Evolutionary conservation across 2,329 filamentous ascomycete genomes (phyloP), one percentile per base, ranked within the genome.

Genomic region (Ophiosphaerella narmari): DNA sequence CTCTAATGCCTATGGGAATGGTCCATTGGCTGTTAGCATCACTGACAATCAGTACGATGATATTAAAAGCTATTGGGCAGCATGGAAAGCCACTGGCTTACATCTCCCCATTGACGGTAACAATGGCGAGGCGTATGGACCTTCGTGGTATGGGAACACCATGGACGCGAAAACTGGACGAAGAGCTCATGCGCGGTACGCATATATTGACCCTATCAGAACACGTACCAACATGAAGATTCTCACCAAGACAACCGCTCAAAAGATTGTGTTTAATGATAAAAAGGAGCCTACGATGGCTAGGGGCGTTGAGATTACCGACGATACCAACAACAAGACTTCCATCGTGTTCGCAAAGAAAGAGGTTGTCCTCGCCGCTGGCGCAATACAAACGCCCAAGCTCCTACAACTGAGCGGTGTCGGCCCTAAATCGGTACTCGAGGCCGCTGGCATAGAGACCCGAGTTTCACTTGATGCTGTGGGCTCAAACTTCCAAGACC

Each of bases 361-460:
- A 44, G 85, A 88, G 60, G 78, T 87, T 8, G 77, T 88, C 23
- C 66, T 88, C 2, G 82, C 82, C 1, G 86, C 85, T 1, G 80
- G 77, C 24, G 73, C 66, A 82, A 42, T 78, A 80, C 57, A 84
- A 80, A 7, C 85, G 79, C 2, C 82, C 80, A 67, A 72, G 86
- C 14, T 77, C 85, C 13, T 72, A 7, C 63, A 70, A 48, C 55
- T 70, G 12, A 68, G 63, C 42, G 70, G 70, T 23, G 50, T 72
- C 23, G 70, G 70, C 11, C 65, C 66, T 24, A 64, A 55, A 51
- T 49, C 52, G 12, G 51, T 68, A n/a, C 50, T 71, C n/a, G 38
- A 68, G 34, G 64, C 60, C 32, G 65, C 66, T 3, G 65, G 63
- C 29, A 57, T 72, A 23, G 35, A 57, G 9, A 57, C 68, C 14